These are phyloP conservation scores for Bryopsis sp. DNA, from an alignment of 139 green algal species.

Conservation along the genomic window DNA sequence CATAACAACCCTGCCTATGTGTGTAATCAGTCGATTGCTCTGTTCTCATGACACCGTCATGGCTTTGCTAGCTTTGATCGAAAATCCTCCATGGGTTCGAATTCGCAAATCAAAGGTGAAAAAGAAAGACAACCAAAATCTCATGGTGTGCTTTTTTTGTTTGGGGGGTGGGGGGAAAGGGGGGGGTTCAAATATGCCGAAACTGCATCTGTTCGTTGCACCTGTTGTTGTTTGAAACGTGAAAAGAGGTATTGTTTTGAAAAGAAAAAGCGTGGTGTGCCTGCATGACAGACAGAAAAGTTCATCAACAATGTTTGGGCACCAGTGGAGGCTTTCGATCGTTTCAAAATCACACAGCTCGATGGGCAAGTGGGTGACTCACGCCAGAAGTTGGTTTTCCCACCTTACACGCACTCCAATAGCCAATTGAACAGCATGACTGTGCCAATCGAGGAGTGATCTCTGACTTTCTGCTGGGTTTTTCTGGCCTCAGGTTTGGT, in stretches of 20 bases:
- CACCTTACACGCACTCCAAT: background rate
- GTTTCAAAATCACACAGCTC: slow-evolving; percentile 51
- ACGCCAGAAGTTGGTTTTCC: background rate
- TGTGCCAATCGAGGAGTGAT: too few species aligned
- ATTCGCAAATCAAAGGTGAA: slow-evolving; percentile 4
- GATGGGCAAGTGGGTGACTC: slow-evolving; percentile 55
- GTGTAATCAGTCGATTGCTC: slow-evolving; percentile 52
- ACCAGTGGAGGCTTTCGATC: slow-evolving; percentile 44
- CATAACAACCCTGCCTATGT: slow-evolving; percentile 44
- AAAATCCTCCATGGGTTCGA: slow-evolving; percentile 60
- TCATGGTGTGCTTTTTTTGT: too few species aligned
- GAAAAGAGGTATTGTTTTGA: too few species aligned
- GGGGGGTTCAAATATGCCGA: too few species aligned
- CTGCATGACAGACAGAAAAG: slow-evolving; percentile 32
- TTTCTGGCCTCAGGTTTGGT: slow-evolving; percentile 63
- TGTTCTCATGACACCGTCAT: slow-evolving; percentile 61
- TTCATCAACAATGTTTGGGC: slow-evolving; percentile 47
- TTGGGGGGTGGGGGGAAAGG: too few species aligned
- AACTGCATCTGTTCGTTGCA: too few species aligned
- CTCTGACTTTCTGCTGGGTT: background rate
- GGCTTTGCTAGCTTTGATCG: slow-evolving; percentile 70
- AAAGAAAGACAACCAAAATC: too few species aligned
- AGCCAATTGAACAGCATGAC: too few species aligned
- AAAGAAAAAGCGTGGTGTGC: too few species aligned
- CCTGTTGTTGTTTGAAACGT: too few species aligned